Evolutionary conservation across 2,329 filamentous ascomycete species (phyloP).

Genomic region (Fusarium sterilihyphosum): DNA sequence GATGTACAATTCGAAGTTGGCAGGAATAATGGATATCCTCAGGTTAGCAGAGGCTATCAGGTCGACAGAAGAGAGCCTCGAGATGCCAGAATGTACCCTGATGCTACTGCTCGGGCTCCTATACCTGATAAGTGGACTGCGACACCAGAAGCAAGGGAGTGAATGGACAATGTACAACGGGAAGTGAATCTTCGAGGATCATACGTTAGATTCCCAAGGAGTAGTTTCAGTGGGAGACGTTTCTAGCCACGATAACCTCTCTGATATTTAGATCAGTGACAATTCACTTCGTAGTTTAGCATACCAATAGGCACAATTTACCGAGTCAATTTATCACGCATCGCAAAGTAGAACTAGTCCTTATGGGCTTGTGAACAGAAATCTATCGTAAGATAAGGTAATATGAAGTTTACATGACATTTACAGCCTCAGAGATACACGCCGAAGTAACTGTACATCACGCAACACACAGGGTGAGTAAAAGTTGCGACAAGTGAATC

Average conservation of each 20-base stretch:
- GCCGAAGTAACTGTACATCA: accelerated
- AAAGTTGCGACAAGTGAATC: accelerated
- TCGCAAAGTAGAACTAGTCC: accelerated
- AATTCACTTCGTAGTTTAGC: neutral
- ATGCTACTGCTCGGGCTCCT: neutral
- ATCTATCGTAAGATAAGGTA: accelerated
- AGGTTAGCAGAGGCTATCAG: neutral
- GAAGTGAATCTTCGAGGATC: neutral
- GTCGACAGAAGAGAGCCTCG: neutral
- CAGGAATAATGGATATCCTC: neutral
- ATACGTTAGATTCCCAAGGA: neutral
- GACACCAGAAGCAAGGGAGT: neutral
- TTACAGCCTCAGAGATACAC: neutral
- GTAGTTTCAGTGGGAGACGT: no score
- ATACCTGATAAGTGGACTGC: neutral
- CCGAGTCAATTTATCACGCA: accelerated
- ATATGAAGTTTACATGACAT: neutral
- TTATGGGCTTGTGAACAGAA: neutral
- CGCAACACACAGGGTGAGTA: accelerated
- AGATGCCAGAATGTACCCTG: neutral
- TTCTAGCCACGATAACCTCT: no score
- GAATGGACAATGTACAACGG: neutral
- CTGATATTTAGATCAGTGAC: neutral
- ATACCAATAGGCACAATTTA: no score
- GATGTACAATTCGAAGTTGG: neutral